Base-by-base conservation (phyloP, 2,329 filamentous ascomycete species). In the Neofusicoccum umdonicola region DNA sequence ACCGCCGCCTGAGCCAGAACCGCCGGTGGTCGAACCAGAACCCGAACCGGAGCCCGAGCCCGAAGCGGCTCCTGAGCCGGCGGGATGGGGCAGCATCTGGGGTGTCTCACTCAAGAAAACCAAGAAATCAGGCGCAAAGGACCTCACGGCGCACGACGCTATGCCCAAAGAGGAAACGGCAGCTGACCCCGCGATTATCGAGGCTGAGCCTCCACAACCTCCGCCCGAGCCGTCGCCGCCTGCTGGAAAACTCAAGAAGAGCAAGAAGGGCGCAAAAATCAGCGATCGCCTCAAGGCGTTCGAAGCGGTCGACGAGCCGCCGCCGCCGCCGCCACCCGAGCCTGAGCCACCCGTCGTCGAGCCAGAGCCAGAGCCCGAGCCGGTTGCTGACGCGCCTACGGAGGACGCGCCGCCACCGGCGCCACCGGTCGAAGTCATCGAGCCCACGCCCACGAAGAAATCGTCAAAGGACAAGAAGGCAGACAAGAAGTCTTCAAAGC, bases 101-200 rank as follows among this genome's bases (percentile, higher is more conserved):
- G 80, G 80, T 63, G 74, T 80, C 48, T 78, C 77, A 64, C 71
- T 80, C 62, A 80, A 79, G 69, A 78, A 78, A 65, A 76, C 76
- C 7, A 81, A 79, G 66, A 80, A 80, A 69, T 70, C 73, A 31
- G 41, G 12, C 54, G 45, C 35, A 54, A 61, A 52, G 22, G 63
- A 60, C 34, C 35, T 58, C 54, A 31, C 41, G 63, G 54, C 19
- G 34, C n/a, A 52, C 37, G 71, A 57, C 58, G 51, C 62, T 64
- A 60, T 48, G 3, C 64, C 37, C 35, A 11, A 63, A 34, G 44
- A 56, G 47, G 52, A 58, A 63, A 37, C 39, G 54, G 51, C 63
- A 57, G 65, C 50, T 66, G 60, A 67, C 51, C 44, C 66, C 34
- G 47, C 41, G 31, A 31, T 27, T 17, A 52, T 27, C 68, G 70